These are phyloP conservation scores for Isoetes engelmannii DNA, from an alignment of 83 land plant genomes.

Conservation along the genomic window DNA sequence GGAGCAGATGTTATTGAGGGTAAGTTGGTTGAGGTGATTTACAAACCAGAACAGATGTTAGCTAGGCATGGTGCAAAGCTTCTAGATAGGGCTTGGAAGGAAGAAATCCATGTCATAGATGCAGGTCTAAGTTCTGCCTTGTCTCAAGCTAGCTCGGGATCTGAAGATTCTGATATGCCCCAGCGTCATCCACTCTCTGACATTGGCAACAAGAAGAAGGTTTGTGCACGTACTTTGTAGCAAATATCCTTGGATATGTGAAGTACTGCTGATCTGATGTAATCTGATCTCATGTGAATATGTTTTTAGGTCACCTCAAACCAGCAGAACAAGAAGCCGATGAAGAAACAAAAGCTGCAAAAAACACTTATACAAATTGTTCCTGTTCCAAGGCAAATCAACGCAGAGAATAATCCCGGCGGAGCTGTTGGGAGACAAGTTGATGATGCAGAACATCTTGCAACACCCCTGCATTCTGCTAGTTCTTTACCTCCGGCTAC, in stretches of 20 bases:
- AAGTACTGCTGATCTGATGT: neutral
- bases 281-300: slow-evolving; percentile 23
- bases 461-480: neutral
- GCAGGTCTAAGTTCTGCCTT: neutral
- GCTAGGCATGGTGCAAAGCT: slow-evolving; percentile 49
- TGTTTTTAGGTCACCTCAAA: slow-evolving; percentile 30
- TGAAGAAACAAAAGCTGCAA: slow-evolving; percentile 44
- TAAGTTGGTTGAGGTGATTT: slow-evolving; percentile 6
- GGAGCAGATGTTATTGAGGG: slow-evolving; percentile 12
- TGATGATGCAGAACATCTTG: neutral
- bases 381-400: slow-evolving; percentile 6
- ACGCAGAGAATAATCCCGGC: no score
- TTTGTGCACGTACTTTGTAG: neutral
- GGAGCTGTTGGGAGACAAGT: neutral
- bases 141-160: slow-evolving; percentile 10
- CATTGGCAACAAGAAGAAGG: slow-evolving; percentile 61
- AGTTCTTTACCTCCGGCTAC: neutral
- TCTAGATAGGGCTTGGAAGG: slow-evolving; percentile 26
- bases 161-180: slow-evolving; percentile 15
- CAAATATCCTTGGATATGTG: neutral
- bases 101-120: neutral
- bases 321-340: slow-evolving; percentile 21
- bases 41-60: slow-evolving; percentile 22
- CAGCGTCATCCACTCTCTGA: slow-evolving; percentile 67
- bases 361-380: slow-evolving; percentile 44